Evolutionary conservation across 345 rosid genomes (phyloP), one percentile per base, ranked within the genome.

Genomic region (Euphorbia peplus): DNA sequence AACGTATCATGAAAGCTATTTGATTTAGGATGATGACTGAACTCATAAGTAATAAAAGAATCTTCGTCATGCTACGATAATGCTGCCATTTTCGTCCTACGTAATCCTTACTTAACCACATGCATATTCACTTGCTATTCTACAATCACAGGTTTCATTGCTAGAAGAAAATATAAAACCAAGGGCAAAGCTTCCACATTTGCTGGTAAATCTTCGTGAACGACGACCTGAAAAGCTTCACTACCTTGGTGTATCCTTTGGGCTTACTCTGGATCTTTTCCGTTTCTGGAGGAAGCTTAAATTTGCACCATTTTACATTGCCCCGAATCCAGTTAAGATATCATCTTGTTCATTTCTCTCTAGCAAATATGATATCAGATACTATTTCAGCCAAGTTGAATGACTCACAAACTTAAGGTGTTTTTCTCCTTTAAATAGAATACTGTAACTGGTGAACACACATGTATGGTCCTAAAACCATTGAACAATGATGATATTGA

Each of bases 221-320:
- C 84, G 97, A 50, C 83, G 32, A 58, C 88, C 98, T 51, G 96
- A 95, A 75, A 95, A 84, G 73, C 95, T 95, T 30, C 88, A 95
- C 76, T 95, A 91, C 72, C 72, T 95, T 35, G 99, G 91, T 77
- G 99, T 91, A 66, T 95, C 99, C 64, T 95, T 95, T 81, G 99
- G 99, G 78, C 97, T 95, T 68, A 95, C 97, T 41, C 76, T 90
- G 80, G 99, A 90, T 75, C 98, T 95, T 64, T 85, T 88, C 55
- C 96, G 96, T 69, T 95, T 95, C 64, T 95, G 99, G 99, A 83
- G 90, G 83, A 91, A 82, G 71, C 97, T 80, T 75, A 90, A 83
- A 68, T 95, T 95, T 82, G 86, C 88, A 58, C 99, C 99, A 4
- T 95, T 95, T 81, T 95, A 88, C 74, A 77, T 95, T 60, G 86